These are phyloP conservation scores for Rhizopogon vulgaris DNA, from an alignment of 768 basidiomycete species.

Conservation along the genomic window DNA sequence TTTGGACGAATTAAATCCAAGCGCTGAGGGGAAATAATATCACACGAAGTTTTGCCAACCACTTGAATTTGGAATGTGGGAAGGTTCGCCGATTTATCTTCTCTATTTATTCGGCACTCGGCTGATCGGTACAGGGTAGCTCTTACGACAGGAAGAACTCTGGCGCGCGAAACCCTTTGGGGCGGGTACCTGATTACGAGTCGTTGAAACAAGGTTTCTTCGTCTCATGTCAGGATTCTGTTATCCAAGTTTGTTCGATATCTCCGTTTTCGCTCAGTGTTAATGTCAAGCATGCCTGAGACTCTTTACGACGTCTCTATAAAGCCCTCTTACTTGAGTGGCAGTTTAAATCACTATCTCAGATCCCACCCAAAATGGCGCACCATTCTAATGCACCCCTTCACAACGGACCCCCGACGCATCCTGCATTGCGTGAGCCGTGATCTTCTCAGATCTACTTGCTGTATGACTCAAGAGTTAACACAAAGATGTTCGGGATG, in stretches of 20 bases:
- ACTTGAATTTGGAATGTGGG: constrained; percentile 11
- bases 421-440: constrained; percentile 25
- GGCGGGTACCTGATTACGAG: constrained; percentile 19
- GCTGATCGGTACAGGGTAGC: constrained; percentile 7
- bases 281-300: constrained; percentile 7
- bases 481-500: constrained; percentile 63
- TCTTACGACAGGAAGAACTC: constrained; percentile 13
- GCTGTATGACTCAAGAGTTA: constrained; percentile 1
- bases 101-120: constrained; percentile 9
- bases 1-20: background rate
- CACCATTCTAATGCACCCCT: constrained; percentile 11
- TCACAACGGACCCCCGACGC: constrained; percentile 21
- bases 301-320: constrained; percentile 16
- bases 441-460: background rate
- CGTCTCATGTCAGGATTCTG: constrained; percentile 24
- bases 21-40: constrained; percentile 5
- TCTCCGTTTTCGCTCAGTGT: constrained; percentile 14
- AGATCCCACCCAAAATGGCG: constrained; percentile 3
- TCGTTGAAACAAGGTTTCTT: constrained; percentile 21
- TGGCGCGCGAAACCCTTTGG: constrained; percentile 8
- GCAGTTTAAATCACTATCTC: constrained; percentile 4
- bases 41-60: constrained; percentile 11
- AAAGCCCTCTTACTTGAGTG: constrained; percentile 11
- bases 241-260: constrained; percentile 18
- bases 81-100: constrained; percentile 12